phyloP scores from a whole-genome alignment of 306 rosid genomes.

The Hippophae tibetana region DNA sequence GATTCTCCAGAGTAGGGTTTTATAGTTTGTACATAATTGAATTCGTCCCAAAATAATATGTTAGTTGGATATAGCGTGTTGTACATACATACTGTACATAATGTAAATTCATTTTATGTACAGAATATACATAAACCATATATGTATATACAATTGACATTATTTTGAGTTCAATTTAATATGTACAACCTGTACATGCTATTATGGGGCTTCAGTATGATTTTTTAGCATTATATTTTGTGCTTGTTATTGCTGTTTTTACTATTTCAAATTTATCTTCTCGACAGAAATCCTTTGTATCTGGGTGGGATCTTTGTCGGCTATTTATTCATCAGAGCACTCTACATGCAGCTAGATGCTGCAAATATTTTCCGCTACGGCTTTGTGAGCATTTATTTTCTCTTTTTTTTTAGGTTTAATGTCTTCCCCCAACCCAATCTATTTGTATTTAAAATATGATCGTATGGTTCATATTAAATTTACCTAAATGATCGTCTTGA shows the following conservation, averaged over 20 bases:
- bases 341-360: constrained; percentile 85
- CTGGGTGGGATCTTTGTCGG: constrained; percentile 61
- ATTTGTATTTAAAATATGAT: constrained; percentile 7
- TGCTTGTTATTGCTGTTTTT: constrained; percentile 12
- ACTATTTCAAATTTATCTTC: constrained; percentile 16
- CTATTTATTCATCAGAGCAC: constrained; percentile 65
- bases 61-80: too few relatives aligned
- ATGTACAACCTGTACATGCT: too few relatives aligned
- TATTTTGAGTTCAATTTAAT: too few relatives aligned
- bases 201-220: background rate
- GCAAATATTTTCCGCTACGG: constrained; percentile 73
- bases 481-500: too few relatives aligned
- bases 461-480: background rate
- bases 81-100: too few relatives aligned
- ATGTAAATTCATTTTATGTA: too few relatives aligned
- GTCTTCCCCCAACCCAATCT: background rate
- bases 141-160: too few relatives aligned
- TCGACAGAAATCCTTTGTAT: constrained; percentile 88
- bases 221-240: background rate
- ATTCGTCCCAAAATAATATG: too few relatives aligned
- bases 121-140: too few relatives aligned
- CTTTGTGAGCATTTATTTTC: constrained; percentile 47
- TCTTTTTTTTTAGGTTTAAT: constrained; percentile 4
- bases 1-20: too few relatives aligned
- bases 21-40: too few relatives aligned